phyloP scores from a whole-genome alignment of 169 alveolate species.

The Eimeria falciformis region DNA sequence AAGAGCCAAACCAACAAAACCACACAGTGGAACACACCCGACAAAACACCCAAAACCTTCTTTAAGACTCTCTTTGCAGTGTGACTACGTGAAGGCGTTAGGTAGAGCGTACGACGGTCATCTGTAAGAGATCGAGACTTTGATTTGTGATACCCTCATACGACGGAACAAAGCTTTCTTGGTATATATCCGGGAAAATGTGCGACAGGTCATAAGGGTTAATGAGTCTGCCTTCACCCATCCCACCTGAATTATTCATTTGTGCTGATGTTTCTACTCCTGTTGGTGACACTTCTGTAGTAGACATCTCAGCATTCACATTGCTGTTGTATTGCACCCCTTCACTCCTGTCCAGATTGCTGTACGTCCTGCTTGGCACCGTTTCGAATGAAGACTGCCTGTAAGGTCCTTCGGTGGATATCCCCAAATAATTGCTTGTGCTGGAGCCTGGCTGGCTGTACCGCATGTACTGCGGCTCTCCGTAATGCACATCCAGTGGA shows the following conservation, averaged over 20 bases:
- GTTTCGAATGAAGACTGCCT: not conserved
- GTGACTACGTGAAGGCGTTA: not conserved
- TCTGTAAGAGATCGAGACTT: conserved; percentile 53
- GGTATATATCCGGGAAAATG: conserved; percentile 69
- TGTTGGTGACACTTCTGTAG: not conserved
- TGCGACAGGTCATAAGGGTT: conserved; percentile 58
- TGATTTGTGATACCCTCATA: conserved; percentile 31
- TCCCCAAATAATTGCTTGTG: conserved; percentile 51
- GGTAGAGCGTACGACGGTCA: conserved; percentile 40
- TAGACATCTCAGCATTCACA: not conserved
- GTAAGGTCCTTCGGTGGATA: conserved; percentile 34
- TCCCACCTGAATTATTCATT: not conserved
- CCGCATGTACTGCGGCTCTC: conserved; percentile 5
- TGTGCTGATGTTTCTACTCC: conserved; percentile 13
- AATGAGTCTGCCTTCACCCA: conserved; percentile 39
- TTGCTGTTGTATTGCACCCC: not conserved
- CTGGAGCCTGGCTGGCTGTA: conserved; percentile 48
- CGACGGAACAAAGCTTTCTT: conserved; percentile 22
- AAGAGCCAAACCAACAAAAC: no score
- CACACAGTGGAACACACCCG: no score
- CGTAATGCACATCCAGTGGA: not conserved
- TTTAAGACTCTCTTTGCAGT: not conserved
- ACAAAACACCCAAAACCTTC: no score
- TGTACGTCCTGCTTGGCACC: not conserved
- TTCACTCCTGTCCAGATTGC: not conserved